Base-by-base conservation (phyloP, 2,329 filamentous ascomycete genomes). In the Davidsoniella neocaledoniae region DNA sequence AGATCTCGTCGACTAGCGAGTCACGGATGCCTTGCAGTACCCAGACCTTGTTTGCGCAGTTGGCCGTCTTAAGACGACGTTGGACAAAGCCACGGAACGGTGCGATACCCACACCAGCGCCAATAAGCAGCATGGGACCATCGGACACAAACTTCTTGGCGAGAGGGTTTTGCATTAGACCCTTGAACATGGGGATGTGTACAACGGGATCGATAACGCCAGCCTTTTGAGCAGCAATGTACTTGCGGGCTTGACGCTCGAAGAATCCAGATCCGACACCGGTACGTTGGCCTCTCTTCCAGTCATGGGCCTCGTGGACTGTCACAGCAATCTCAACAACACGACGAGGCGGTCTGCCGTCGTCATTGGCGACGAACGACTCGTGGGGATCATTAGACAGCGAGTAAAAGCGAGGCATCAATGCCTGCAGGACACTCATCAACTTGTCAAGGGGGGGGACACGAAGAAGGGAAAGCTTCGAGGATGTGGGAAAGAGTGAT, bases 361-460 rank as follows among this genome's bases (percentile, higher is more conserved):
- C 37, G 12, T 39, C 38, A 19, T 45, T 45, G 54, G 78, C 75
- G 19, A 79, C 74, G 54, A 76, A 83, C 6, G 73, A 74, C 57
- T 93, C 79, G 55, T 91, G 85, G 0, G 91, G 91, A 60, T 98
- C 91, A 63, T 94, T 95, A 49, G 88, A 95, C 12, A 98, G 78
- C 3, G 90, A 96, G 69, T 98, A 98, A 70, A 98, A 98, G 53
- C 91, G 84, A 2, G 91, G 91, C 90, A 96, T 96, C 47, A 96
- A 74, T 45, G 86, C 83, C 58, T 83, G 84, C 48, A 95, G 76
- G 41, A 83, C 76, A 2, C 83, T 84, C 36, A 95, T 73, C 9
- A 98, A 71, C 53, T 79, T 71, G 49, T 91, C 84, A 58, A 98
- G n/a, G 71, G 3, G 90, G 87, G 48, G 91, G 91, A 61, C 86